Base-by-base conservation (phyloP, 106 monocot species). In the Acorus calamus region DNA sequence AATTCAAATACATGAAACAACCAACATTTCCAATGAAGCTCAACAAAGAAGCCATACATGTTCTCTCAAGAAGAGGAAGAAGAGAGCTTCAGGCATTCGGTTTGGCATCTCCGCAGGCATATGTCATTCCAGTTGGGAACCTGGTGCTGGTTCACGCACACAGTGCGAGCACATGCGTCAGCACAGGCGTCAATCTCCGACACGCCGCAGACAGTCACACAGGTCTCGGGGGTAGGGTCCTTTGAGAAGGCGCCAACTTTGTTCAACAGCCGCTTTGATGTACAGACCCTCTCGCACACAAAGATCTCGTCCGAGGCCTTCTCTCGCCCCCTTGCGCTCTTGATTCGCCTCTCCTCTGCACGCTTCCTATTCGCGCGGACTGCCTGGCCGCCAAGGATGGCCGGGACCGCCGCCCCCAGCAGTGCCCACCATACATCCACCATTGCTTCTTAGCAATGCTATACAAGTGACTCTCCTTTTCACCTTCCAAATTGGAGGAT, bases 121-220 rank as follows among this genome's bases (percentile, higher is more conserved):
- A 89, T 80, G 58, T 96, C 96, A 64, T 96, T 96, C 96, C 96
- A 96, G 59, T 91, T 91, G 41, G 96, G 96, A 4, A 96, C 91
- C 53, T 96, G 90, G 73, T 96, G 86, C 54, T 91, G 96, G 73
- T 91, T 96, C 13, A 91, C 96, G 54, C 96, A 96, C 49, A 96
- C 96, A 3, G 87, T 96, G 2, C 84, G 71, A 3, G 87, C 87
- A 51, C 96, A 96, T 45, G 96, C 96, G 71, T 96, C 91, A 10
- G 96, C 71, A 42, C 96, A 96, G 8, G 96, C 87, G 73, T 96
- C 96, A 3, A 96, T 73, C 71, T 87, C 83, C 4, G 90, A 91
- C 10, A 96, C 85, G 45, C 91, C 91, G 47, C 96, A 96, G 2
- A 96, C 91, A 2, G 96, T 96, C 13, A 96, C 91, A 53, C 96